Percentiles rank a stretch among this genome's conserved stretches.
Evolutionary conservation across 345 rosid genomes (phyloP).

Genomic region (Conringia planisiliqua): DNA sequence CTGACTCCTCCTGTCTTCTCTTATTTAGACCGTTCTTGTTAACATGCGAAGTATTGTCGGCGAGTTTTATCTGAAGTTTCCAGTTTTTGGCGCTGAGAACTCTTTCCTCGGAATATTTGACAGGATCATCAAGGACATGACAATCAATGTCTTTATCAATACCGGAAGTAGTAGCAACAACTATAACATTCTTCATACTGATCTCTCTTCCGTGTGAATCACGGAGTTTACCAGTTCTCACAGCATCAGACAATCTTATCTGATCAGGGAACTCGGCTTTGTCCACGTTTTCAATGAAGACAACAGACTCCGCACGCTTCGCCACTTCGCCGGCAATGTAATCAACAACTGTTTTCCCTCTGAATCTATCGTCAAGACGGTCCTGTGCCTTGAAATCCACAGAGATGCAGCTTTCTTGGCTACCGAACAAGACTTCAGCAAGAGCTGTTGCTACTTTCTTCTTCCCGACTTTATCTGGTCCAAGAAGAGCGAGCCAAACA

Average conservation of each 20-base stretch:
- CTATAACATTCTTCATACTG: conserved; percentile 40
- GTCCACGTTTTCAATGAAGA: conserved; percentile 66
- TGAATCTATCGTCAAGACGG: conserved; percentile 29
- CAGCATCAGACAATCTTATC: conserved; percentile 50
- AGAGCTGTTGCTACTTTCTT: conserved; percentile 56
- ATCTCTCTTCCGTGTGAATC: conserved; percentile 56
- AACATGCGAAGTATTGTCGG: conserved; percentile 11
- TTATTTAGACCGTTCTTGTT: conserved; percentile 28
- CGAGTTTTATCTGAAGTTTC: conserved; percentile 47
- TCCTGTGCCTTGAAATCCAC: conserved; percentile 49
- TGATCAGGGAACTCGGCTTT: conserved; percentile 51
- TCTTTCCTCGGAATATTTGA: conserved; percentile 45
- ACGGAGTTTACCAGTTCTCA: conserved; percentile 51
- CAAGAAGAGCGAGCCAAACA: conserved; percentile 66
- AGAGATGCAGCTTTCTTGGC: conserved; percentile 38
- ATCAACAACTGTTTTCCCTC: conserved; percentile 54
- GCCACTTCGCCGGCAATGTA: conserved; percentile 50
- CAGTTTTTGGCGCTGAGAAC: conserved; percentile 50
- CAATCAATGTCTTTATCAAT: conserved; percentile 7
- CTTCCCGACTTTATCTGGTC: conserved; percentile 69
- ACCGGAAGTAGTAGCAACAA: conserved; percentile 39
- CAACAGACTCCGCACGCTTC: conserved; percentile 45
- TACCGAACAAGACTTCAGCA: conserved; percentile 53
- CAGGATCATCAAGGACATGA: conserved; percentile 10
- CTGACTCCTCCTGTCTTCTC: conserved; percentile 18